A percentile compares a stretch with the other conserved stretches of the same genome.
phyloP scores from a whole-genome alignment of 306 rosid genomes.

The Neltuma alba region DNA sequence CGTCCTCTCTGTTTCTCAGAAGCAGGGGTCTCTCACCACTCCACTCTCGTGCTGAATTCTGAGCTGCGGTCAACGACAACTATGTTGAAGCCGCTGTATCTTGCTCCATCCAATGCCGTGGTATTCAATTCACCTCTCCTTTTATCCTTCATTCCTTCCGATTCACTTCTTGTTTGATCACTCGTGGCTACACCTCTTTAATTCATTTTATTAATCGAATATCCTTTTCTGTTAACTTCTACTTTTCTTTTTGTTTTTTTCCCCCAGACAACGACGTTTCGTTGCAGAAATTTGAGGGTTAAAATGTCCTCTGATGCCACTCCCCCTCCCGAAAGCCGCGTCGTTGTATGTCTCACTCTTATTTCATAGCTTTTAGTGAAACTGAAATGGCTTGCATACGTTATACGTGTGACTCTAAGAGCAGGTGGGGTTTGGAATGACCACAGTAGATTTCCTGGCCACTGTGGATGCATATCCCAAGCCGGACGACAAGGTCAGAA shows the following conservation, averaged over 20 bases:
- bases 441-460: slow-evolving; percentile 49
- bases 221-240: not conserved
- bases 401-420: not conserved
- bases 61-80: not conserved
- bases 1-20: not conserved
- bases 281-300: not conserved
- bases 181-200: not conserved
- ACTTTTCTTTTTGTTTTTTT: not conserved
- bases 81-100: slow-evolving; percentile 5
- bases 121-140: not conserved
- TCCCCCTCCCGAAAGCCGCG: slow-evolving; percentile 35
- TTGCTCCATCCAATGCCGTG: not conserved
- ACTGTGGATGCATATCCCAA: slow-evolving; percentile 49
- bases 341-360: slow-evolving; percentile 33
- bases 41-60: not conserved
- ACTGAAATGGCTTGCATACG: not conserved
- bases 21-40: not conserved
- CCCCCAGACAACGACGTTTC: slow-evolving; percentile 28
- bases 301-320: slow-evolving; percentile 26
- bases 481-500: slow-evolving; percentile 52
- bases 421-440: slow-evolving; percentile 49
- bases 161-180: not conserved
- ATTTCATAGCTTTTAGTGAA: not conserved
- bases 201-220: not conserved
- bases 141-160: not conserved